Percentiles rank a stretch among this genome's conserved stretches.
phyloP scores from a whole-genome alignment of 2,329 filamentous ascomycete genomes.

The Nigrospora osmanthi region DNA sequence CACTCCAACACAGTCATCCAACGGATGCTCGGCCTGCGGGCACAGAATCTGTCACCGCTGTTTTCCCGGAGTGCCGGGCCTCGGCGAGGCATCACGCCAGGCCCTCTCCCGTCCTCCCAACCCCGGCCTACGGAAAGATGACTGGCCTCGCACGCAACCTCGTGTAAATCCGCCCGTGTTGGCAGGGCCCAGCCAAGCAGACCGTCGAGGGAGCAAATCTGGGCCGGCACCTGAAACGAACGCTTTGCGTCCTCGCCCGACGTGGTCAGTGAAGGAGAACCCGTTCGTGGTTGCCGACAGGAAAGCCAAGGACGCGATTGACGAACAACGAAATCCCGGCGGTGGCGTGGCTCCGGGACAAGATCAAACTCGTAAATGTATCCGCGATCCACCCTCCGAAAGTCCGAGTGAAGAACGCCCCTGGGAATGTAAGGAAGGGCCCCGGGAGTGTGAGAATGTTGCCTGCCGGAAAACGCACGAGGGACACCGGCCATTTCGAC shows the following conservation, averaged over 20 bases:
- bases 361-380: too few species aligned
- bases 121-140: background rate
- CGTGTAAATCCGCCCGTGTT: too few species aligned
- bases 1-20: conserved; percentile 26
- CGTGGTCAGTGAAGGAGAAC: conserved; percentile 9
- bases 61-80: conserved; percentile 23
- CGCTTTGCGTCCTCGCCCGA: background rate
- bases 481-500: conserved; percentile 19
- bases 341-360: too few species aligned
- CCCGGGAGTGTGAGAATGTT: conserved; percentile 16
- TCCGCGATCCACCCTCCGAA: too few species aligned
- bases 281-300: conserved; percentile 16
- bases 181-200: too few species aligned
- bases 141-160: too few species aligned
- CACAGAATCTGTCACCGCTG: conserved; percentile 44
- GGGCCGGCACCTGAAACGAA: background rate
- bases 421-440: background rate
- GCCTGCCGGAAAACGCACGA: conserved; percentile 19
- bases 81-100: conserved; percentile 10
- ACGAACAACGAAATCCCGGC: too few species aligned
- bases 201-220: too few species aligned
- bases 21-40: conserved; percentile 38
- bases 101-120: conserved; percentile 12
- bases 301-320: background rate
- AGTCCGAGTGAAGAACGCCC: background rate